A percentile compares a stretch with the other conserved stretches of the same genome.
These are phyloP conservation scores for Aspergillus sp. DNA, from an alignment of 2,329 filamentous ascomycete genomes.

Conservation along the genomic window DNA sequence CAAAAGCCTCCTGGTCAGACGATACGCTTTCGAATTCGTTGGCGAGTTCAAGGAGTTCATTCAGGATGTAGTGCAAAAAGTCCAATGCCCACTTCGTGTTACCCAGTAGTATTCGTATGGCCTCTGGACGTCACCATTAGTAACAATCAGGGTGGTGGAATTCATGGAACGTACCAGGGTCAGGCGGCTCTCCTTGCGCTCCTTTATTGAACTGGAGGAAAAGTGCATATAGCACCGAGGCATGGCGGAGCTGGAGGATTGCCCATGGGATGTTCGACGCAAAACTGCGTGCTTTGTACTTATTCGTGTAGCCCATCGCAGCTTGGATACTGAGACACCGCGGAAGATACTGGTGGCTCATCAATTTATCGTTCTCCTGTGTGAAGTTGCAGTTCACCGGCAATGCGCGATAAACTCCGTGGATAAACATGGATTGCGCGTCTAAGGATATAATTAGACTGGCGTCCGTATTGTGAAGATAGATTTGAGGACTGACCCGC, in stretches of 20 bases:
- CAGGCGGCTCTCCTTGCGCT: conserved; percentile 47
- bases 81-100: conserved; percentile 78
- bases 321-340: conserved; percentile 76
- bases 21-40: conserved; percentile 37
- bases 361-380: conserved; percentile 71
- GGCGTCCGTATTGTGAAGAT: conserved; percentile 24
- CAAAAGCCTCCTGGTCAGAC: conserved; percentile 35
- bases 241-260: conserved; percentile 71
- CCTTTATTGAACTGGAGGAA: conserved; percentile 64
- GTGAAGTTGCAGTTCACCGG: conserved; percentile 79
- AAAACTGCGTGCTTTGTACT: conserved; percentile 61
- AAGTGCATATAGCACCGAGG: conserved; percentile 61
- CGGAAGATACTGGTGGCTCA: conserved; percentile 71
- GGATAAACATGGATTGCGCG: conserved; percentile 62
- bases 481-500: conserved; percentile 40
- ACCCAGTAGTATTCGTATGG: conserved; percentile 69
- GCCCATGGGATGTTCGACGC: conserved; percentile 73
- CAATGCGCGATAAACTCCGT: conserved; percentile 66
- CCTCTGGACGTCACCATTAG: conserved; percentile 50
- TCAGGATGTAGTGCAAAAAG: conserved; percentile 56
- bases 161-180: conserved; percentile 51
- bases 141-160: neutral
- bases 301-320: conserved; percentile 70
- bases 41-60: conserved; percentile 50
- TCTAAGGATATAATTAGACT: conserved; percentile 41